Conservation (phyloP, 306 rosid species). For the Trichosanthes truncata region DNA sequence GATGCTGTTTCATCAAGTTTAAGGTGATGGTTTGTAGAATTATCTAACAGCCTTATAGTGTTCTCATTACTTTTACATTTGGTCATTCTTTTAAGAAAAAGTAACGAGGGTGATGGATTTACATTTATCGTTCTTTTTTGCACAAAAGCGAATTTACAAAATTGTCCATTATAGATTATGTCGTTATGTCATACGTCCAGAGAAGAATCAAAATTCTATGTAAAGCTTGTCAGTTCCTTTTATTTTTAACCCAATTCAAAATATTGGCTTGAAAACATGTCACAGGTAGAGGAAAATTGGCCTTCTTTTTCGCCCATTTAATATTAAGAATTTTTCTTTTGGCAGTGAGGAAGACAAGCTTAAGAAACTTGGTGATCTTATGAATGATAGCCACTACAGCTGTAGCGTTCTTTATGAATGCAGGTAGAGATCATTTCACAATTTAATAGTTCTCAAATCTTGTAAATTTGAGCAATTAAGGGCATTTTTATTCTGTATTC, state of each 20-base stretch:
- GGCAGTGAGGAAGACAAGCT: conserved; percentile 80
- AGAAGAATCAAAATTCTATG: neutral
- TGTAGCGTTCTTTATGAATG: conserved; percentile 94
- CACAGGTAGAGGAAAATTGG: neutral
- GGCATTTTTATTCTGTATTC: no score
- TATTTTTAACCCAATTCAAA: neutral
- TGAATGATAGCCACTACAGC: conserved; percentile 93
- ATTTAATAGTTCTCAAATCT: neutral
- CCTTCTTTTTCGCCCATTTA: neutral
- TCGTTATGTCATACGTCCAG: neutral
- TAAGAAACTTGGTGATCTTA: conserved; percentile 80
- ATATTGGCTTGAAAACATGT: neutral
- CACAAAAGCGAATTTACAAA: neutral
- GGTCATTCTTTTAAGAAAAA: neutral
- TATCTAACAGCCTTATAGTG: neutral
- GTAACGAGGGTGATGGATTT: neutral
- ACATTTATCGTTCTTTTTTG: neutral
- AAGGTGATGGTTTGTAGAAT: conserved; percentile 29
- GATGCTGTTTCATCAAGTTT: conserved; percentile 62
- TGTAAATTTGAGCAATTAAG: no score
- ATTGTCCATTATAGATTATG: neutral
- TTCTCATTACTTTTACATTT: neutral
- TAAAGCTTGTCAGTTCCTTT: neutral
- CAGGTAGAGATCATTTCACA: conserved; percentile 47
- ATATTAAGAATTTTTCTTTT: neutral